Base-by-base conservation (phyloP, 345 rosid genomes). In the Dovyalis caffra region DNA sequence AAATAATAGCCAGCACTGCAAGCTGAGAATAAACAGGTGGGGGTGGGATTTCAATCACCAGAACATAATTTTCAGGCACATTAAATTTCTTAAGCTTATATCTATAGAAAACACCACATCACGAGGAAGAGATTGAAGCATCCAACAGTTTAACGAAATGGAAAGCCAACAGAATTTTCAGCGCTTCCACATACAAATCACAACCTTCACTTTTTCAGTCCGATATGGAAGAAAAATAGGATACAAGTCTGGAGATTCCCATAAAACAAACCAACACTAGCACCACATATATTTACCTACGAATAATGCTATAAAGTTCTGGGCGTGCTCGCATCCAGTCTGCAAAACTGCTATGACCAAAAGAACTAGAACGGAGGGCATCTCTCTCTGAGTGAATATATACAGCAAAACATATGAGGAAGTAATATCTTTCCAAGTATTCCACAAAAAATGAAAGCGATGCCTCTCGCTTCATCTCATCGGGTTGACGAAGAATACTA, bases 271-370 rank as follows among this genome's bases (percentile, higher is more conserved):
- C 18, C 60, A 76, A 23, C 3, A 62, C 14, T 21, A 45, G 6
- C 28, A 33, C 68, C 18, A 6, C 5, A 31, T 35, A 16, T 70
- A 38, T 74, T 79, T 87, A 95, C 99, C 99, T 91, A 72, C 95
- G 94, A 76, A 95, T 87, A 77, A 95, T 95, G 86, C 97, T 92
- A 70, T 92, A 95, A 63, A 95, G 86, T 82, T 95, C 99, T 51
- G 99, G 99, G 82, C 99, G 89, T 69, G 99, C 98, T 84, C 85
- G 88, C 99, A 95, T 95, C 99, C 99, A 95, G 81, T 92, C 99
- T 85, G 95, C 79, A 85, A 92, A 95, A 86, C 92, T 86, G 86
- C 90, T 91, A 75, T 86, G 88, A 70, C 86, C 88, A 75, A 82
- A 80, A 74, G 91, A 90, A 84, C 88, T 88, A 82, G 96, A 90